Evolutionary conservation across 352 stramenopile genomes (phyloP).

Genomic region (Vaucheria bursata): DNA sequence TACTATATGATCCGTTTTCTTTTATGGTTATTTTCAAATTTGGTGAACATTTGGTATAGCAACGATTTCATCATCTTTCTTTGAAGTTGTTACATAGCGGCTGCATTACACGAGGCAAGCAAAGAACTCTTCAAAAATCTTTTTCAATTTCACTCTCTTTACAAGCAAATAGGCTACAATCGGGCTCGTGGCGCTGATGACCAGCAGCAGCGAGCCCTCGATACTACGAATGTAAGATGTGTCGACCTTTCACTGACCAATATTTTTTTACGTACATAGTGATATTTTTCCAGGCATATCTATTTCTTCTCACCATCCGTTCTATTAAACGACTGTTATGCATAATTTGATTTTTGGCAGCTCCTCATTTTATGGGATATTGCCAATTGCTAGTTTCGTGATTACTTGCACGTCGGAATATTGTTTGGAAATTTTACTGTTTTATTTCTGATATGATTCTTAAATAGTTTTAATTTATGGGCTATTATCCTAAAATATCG

Average conservation of each 20-base stretch:
- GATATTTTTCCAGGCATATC: background rate
- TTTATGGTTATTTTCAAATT: no score
- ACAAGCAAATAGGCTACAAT: background rate
- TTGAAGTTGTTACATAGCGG: no score
- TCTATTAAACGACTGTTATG: background rate
- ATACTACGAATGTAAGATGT: background rate
- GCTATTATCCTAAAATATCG: background rate
- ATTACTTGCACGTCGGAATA: background rate
- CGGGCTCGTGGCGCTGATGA: slow-evolving; percentile 1
- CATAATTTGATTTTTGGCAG: background rate
- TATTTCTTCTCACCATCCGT: background rate
- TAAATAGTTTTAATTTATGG: background rate
- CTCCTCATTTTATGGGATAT: background rate
- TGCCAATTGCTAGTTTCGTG: background rate
- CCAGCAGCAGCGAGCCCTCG: background rate
- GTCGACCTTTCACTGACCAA: background rate
- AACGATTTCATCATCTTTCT: no score
- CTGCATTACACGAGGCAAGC: no score
- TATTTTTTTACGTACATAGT: background rate
- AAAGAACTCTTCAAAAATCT: no score
- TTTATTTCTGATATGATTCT: background rate
- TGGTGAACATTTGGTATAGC: no score
- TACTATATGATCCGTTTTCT: no score
- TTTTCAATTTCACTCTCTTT: no score
- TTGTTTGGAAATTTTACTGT: background rate